These are phyloP conservation scores for Aphanomyces astaci DNA, from an alignment of 352 stramenopile species.

Conservation along the genomic window DNA sequence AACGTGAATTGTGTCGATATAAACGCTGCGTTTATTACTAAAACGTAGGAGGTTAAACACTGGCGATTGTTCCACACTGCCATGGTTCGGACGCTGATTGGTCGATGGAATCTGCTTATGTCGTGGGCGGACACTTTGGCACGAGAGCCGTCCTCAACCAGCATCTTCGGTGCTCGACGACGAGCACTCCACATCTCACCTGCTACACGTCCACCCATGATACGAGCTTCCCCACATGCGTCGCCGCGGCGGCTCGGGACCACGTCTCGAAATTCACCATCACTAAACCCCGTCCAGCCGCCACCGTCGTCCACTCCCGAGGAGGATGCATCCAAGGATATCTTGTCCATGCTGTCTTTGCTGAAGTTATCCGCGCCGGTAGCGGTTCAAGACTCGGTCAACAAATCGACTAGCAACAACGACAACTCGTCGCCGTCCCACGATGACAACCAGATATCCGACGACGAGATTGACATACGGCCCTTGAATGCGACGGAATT, in stretches of 20 bases:
- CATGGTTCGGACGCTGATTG: too few species aligned
- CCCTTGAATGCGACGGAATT: constrained; percentile 10
- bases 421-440: too few species aligned
- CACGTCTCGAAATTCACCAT: background rate
- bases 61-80: too few species aligned
- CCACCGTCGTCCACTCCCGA: background rate
- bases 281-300: background rate
- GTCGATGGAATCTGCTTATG: too few species aligned
- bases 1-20: background rate
- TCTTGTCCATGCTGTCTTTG: background rate
- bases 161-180: too few species aligned
- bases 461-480: background rate
- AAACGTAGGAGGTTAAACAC: too few species aligned
- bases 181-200: background rate
- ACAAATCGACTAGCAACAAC: background rate
- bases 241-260: background rate
- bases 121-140: background rate
- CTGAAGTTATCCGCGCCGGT: constrained; percentile 9
- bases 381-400: background rate
- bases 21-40: background rate
- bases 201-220: background rate
- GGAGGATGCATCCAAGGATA: background rate
- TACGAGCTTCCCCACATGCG: background rate
- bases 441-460: background rate
- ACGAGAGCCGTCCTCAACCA: background rate